phyloP scores from a whole-genome alignment of 192 early-diverging fungal genomes.

The Entomortierella chlamydospora region DNA sequence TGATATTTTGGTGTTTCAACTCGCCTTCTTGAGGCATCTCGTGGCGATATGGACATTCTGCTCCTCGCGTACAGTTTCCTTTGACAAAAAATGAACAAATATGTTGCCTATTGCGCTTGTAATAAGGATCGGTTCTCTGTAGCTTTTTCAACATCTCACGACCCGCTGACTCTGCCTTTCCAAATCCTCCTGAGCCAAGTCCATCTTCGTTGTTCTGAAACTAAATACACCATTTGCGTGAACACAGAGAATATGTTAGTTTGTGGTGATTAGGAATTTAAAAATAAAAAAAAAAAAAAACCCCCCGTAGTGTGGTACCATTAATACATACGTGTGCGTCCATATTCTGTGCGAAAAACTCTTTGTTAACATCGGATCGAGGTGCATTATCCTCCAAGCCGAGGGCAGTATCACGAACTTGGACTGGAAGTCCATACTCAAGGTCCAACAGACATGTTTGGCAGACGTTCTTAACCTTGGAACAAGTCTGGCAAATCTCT shows the following conservation, averaged over 20 bases:
- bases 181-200: conserved; percentile 71
- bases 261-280: neutral
- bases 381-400: conserved; percentile 83
- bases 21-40: conserved; percentile 90
- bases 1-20: conserved; percentile 91
- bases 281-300: neutral
- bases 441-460: conserved; percentile 97
- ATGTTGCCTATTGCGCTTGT: conserved; percentile 89
- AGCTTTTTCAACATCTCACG: conserved; percentile 82
- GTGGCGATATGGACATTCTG: conserved; percentile 96
- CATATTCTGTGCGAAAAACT: conserved; percentile 87
- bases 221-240: conserved; percentile 5
- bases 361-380: conserved; percentile 85
- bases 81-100: conserved; percentile 98
- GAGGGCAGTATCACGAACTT: conserved; percentile 92
- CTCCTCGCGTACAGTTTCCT: conserved; percentile 94
- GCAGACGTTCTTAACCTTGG: conserved; percentile 98
- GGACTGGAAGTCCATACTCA: conserved; percentile 93
- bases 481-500: conserved; percentile 97
- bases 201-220: conserved; percentile 47
- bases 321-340: conserved; percentile 65
- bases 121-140: conserved; percentile 89
- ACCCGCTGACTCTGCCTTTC: conserved; percentile 76
- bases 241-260: neutral
- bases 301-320: too few species aligned